Evolutionary conservation across 352 stramenopile genomes (phyloP).

Genomic region (Phytophthora foliorum): DNA sequence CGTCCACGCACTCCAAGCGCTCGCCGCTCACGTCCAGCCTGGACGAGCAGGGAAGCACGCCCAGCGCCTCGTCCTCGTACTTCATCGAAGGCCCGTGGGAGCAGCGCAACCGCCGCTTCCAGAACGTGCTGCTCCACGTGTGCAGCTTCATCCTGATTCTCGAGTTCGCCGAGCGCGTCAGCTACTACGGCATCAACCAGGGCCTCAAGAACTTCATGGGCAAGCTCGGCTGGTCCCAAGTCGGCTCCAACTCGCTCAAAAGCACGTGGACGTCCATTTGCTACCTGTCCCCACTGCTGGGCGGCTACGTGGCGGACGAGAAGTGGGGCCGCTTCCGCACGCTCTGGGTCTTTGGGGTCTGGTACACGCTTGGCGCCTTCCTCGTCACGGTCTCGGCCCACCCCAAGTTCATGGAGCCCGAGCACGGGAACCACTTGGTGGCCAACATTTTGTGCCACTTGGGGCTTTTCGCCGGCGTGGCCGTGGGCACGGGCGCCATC

Average conservation of each 20-base stretch:
- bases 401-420: constrained; percentile 56
- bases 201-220: constrained; percentile 91
- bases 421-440: constrained; percentile 51
- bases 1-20: constrained; percentile 62
- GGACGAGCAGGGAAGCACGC: constrained; percentile 51
- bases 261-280: constrained; percentile 91
- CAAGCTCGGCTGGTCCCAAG: constrained; percentile 75
- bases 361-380: constrained; percentile 81
- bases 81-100: constrained; percentile 84
- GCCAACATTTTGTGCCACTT: constrained; percentile 80
- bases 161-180: constrained; percentile 86
- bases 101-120: constrained; percentile 79
- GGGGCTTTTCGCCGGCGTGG: constrained; percentile 80
- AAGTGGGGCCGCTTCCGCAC: constrained; percentile 89
- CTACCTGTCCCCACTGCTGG: constrained; percentile 84
- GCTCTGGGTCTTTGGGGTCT: constrained; percentile 84
- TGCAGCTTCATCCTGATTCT: constrained; percentile 90
- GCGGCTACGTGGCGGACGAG: constrained; percentile 89
- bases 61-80: constrained; percentile 70
- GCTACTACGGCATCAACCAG: constrained; percentile 92
- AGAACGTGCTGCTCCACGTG: constrained; percentile 87
- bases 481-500: constrained; percentile 84
- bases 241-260: constrained; percentile 90
- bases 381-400: constrained; percentile 75
- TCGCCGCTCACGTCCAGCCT: constrained; percentile 52